A percentile compares a stretch with the other conserved stretches of the same genome.
These are phyloP conservation scores for Medakamo hakoo DNA, from an alignment of 139 green algal species.

Conservation along the genomic window DNA sequence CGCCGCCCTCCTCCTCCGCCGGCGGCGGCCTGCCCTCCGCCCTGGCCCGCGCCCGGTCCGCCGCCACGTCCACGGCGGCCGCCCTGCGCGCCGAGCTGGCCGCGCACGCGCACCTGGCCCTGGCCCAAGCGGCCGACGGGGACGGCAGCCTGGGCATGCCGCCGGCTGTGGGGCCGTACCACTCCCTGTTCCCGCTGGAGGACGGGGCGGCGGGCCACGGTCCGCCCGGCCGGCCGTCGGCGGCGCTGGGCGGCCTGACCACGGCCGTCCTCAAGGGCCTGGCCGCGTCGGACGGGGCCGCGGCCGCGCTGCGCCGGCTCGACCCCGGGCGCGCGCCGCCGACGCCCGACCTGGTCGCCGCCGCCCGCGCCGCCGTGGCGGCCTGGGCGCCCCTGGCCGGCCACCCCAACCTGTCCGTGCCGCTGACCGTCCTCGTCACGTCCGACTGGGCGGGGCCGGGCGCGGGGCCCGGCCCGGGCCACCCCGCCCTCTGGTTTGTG, in stretches of 20 bases:
- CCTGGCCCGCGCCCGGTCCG: not conserved
- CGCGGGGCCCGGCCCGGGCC: too few relatives aligned
- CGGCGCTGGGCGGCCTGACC: constrained; percentile 19
- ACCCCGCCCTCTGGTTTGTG: constrained; percentile 37
- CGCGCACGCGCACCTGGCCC: constrained; percentile 11
- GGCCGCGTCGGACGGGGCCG: constrained; percentile 30
- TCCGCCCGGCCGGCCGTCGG: constrained; percentile 7
- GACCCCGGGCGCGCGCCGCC: constrained; percentile 50
- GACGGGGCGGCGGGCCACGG: constrained; percentile 5
- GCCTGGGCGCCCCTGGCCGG: constrained; percentile 33
- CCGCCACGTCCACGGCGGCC: not conserved
- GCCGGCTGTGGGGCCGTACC: constrained; percentile 44
- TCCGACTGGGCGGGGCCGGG: constrained; percentile 34
- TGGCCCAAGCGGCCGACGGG: constrained; percentile 4
- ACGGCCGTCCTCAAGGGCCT: constrained; percentile 55
- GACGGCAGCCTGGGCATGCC: constrained; percentile 32
- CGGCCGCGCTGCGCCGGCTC: constrained; percentile 55
- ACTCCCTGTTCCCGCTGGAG: constrained; percentile 54
- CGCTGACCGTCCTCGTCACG: constrained; percentile 47
- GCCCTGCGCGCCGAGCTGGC: not conserved
- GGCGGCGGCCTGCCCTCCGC: not conserved
- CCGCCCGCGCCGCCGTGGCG: constrained; percentile 33
- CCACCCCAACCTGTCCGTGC: constrained; percentile 56
- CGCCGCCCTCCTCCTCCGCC: not conserved
- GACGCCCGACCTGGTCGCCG: constrained; percentile 42